Evolutionary conservation across 2,329 filamentous ascomycete species (phyloP), one percentile per base, ranked within the genome.

Genomic region (Paradendryphiella salina): DNA sequence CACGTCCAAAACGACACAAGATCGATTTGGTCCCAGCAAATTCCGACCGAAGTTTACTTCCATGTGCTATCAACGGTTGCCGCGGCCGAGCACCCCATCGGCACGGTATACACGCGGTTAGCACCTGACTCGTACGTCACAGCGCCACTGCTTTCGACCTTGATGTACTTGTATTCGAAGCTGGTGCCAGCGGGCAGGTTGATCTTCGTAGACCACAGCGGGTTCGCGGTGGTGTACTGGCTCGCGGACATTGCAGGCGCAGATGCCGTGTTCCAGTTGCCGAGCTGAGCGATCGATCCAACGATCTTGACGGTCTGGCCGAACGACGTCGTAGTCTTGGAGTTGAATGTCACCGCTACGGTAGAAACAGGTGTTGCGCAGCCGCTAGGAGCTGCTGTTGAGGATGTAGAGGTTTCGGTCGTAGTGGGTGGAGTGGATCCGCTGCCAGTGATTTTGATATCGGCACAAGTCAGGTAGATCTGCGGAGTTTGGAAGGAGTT

Each of bases 221-320:
- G 78, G 28, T 76, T 66, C 3, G 72, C 59, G 0, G 57, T 36
- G 0, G 77, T 78, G 60, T 81, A 81, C 31, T 70, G 65, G 4
- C 67, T 65, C 0, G 77, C 73, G 29, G 70, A 68, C 20, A 81
- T 63, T 4, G 73, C 71, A 56, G 72, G 69, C 5, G 73, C 74
- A 39, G 65, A 63, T 3, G 64, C 66, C 3, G 76, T 56, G 21
- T 77, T 65, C 77, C 79, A 80, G 17, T 54, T 64, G 1, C 79
- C 78, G 1, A 81, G 64, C 36, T 76, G 74, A 0, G 70, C 47
- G 3, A 73, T 71, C 38, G 74, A 76, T 21, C 79, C 79, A 0
- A 69, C 66, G 4, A 81, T 61, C 45, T 77, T 77, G 18, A 81
- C 54, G 21, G 77, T 79, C 64, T 81, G 77, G 7, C 79, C 79